These are phyloP conservation scores for Graphiopsis chlorocephala DNA, from an alignment of 2,329 filamentous ascomycete species.

Conservation along the genomic window DNA sequence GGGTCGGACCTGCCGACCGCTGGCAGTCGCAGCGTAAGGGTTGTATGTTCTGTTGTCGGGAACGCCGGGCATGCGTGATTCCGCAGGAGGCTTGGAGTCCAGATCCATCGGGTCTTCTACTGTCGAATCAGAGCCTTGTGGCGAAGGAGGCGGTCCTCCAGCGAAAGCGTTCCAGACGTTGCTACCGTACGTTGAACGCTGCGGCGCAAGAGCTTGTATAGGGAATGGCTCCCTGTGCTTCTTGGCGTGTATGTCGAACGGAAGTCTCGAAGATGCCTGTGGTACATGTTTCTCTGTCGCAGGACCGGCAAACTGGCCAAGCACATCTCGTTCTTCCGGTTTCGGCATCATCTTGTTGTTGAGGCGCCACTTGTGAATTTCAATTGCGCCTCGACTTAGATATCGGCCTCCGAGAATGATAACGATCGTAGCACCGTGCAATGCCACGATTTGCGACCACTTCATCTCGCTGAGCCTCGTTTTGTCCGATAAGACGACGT, in stretches of 20 bases:
- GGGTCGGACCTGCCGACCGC: constrained; percentile 19
- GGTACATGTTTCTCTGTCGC: constrained; percentile 23
- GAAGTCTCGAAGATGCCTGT: constrained; percentile 29
- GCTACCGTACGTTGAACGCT: constrained; percentile 18
- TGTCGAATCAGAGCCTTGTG: constrained; percentile 25
- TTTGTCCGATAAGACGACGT: constrained; percentile 14
- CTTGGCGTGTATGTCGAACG: constrained; percentile 26
- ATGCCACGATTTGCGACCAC: constrained; percentile 40
- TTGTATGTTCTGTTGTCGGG: constrained; percentile 20
- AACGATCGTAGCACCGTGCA: constrained; percentile 55
- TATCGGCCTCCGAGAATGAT: constrained; percentile 46
- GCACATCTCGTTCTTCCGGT: constrained; percentile 30
- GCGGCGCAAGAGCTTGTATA: constrained; percentile 33
- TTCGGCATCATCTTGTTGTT: constrained; percentile 34
- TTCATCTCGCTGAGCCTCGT: constrained; percentile 6
- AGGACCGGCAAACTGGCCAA: constrained; percentile 28
- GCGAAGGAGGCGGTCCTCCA: constrained; percentile 21
- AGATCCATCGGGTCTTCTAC: constrained; percentile 68
- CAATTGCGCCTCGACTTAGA: constrained; percentile 25
- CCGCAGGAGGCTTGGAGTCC: constrained; percentile 47
- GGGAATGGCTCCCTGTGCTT: constrained; percentile 35
- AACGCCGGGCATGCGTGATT: constrained; percentile 21
- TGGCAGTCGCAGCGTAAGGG: constrained; percentile 19
- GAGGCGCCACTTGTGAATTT: constrained; percentile 29
- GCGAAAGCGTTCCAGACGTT: constrained; percentile 18